Percentiles rank a stretch among this genome's conserved stretches.
Conservation (phyloP, 2,329 filamentous ascomycete genomes). For the Ceratocystis smalleyi region DNA sequence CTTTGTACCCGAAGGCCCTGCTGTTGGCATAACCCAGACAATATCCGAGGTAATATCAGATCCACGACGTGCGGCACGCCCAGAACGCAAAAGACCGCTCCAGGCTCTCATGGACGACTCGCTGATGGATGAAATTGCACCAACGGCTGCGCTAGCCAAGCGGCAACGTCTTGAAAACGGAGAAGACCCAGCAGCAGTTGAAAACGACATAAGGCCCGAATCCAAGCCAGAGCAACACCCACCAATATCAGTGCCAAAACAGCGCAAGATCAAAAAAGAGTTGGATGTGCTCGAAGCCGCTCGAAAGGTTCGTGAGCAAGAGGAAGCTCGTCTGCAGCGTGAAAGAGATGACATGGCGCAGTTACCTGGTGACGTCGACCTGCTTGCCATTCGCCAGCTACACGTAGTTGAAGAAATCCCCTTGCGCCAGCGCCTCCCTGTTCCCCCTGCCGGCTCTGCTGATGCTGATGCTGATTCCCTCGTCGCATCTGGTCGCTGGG, state of each 20-base stretch:
- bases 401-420: constrained; percentile 66
- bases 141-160: constrained; percentile 64
- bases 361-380: constrained; percentile 48
- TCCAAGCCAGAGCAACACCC: constrained; percentile 12
- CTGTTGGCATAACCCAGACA: constrained; percentile 17
- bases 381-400: constrained; percentile 56
- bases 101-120: constrained; percentile 31
- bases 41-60: constrained; percentile 19
- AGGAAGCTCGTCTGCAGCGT: constrained; percentile 45
- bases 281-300: constrained; percentile 55
- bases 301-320: constrained; percentile 43
- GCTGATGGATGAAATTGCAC: constrained; percentile 56
- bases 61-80: constrained; percentile 12
- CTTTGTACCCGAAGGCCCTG: constrained; percentile 39
- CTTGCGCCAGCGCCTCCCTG: constrained; percentile 31
- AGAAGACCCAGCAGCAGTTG: constrained; percentile 27
- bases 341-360: constrained; percentile 39
- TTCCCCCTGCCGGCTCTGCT: neutral
- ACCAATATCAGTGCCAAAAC: constrained; percentile 22
- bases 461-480: constrained; percentile 32
- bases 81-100: constrained; percentile 32
- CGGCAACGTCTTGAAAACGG: constrained; percentile 52
- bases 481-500: constrained; percentile 49
- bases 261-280: constrained; percentile 40
- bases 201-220: constrained; percentile 19